Conservation (phyloP, 257 asterid species). For the Ehretia macrophylla region DNA sequence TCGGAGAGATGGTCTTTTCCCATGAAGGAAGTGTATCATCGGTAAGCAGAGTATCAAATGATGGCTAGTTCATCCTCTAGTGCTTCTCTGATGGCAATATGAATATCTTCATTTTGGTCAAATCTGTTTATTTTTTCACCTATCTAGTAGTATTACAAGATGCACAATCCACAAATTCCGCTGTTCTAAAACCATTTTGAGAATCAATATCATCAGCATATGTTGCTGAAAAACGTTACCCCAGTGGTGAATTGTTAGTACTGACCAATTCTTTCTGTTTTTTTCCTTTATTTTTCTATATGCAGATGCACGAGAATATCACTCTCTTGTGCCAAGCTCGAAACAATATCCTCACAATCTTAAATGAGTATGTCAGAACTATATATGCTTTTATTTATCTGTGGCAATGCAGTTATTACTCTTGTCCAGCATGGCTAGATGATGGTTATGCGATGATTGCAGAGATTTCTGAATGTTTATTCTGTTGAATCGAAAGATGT, state of each 20-base stretch:
- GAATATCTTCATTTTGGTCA: too few relatives aligned
- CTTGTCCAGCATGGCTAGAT: slow-evolving; percentile 3
- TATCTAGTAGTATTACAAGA: too few relatives aligned
- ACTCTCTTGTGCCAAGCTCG: slow-evolving; percentile 68
- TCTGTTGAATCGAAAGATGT: too few relatives aligned
- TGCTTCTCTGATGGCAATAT: too few relatives aligned
- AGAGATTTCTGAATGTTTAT: too few relatives aligned
- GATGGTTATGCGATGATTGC: background rate
- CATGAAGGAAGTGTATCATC: too few relatives aligned
- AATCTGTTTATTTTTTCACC: too few relatives aligned
- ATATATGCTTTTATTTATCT: slow-evolving; percentile 3
- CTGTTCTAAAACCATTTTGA: background rate
- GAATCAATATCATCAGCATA: background rate
- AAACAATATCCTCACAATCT: slow-evolving; percentile 45
- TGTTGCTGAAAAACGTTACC: slow-evolving; percentile 10
- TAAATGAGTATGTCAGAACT: slow-evolving; percentile 56
- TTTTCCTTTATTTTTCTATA: slow-evolving; percentile 9
- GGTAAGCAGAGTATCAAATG: too few relatives aligned
- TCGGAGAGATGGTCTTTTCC: too few relatives aligned
- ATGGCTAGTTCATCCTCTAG: too few relatives aligned
- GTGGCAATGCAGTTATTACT: slow-evolving; percentile 8
- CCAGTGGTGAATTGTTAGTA: slow-evolving; percentile 13
- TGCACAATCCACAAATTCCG: too few relatives aligned
- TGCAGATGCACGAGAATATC: slow-evolving; percentile 75
- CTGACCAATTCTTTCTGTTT: slow-evolving; percentile 5